These are phyloP conservation scores for Lepidium africanum DNA, from an alignment of 345 rosid genomes.

Conservation along the genomic window DNA sequence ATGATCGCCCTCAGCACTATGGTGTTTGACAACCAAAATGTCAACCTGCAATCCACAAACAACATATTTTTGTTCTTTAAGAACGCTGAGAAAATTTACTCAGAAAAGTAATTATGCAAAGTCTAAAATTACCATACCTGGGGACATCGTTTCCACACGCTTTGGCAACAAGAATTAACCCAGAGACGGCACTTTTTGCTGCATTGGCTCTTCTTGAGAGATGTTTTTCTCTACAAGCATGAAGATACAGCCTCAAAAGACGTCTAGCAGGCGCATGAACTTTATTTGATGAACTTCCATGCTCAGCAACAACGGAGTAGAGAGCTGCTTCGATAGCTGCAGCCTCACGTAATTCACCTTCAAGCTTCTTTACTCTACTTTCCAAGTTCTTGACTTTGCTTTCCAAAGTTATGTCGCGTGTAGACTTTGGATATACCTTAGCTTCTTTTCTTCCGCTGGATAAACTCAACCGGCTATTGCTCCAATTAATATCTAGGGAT, in stretches of 20 bases:
- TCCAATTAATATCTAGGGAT: constrained; percentile 40
- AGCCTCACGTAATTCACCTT: constrained; percentile 85
- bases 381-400: constrained; percentile 63
- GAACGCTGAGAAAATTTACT: not conserved
- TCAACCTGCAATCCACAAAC: constrained; percentile 49
- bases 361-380: constrained; percentile 61
- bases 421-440: constrained; percentile 42
- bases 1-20: constrained; percentile 66
- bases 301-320: constrained; percentile 81
- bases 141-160: constrained; percentile 97
- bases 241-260: constrained; percentile 78
- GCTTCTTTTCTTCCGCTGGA: constrained; percentile 37
- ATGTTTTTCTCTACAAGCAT: constrained; percentile 48
- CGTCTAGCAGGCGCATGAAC: constrained; percentile 97
- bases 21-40: constrained; percentile 90
- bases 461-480: constrained; percentile 33
- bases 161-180: constrained; percentile 74
- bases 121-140: constrained; percentile 40
- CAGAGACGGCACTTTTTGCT: constrained; percentile 76
- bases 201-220: constrained; percentile 61
- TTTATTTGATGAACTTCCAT: constrained; percentile 81
- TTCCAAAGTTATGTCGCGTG: constrained; percentile 37
- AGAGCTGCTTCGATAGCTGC: constrained; percentile 88
- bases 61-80: not conserved
- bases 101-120: not conserved